Evolutionary conservation across 306 rosid species (phyloP).

Genomic region (Lithocarpus polystachyus): DNA sequence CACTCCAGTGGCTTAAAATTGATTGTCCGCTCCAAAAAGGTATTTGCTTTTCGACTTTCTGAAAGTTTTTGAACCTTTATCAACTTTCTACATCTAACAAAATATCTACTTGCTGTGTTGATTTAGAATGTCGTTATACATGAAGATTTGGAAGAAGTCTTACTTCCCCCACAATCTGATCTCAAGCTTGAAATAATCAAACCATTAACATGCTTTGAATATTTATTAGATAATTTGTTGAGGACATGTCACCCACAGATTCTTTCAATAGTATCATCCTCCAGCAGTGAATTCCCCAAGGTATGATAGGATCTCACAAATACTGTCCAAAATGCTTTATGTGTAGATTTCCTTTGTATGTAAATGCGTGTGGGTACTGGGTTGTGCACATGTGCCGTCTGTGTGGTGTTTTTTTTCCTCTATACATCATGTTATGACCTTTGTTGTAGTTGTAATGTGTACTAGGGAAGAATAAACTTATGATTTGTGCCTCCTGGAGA

Average conservation of each 20-base stretch:
- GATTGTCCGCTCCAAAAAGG: constrained; percentile 42
- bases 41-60: constrained; percentile 7
- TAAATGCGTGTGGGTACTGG: too few species aligned
- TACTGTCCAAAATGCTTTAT: background rate
- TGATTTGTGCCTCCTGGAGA: background rate
- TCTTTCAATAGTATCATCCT: constrained; percentile 29
- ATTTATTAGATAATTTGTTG: constrained; percentile 26
- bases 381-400: background rate
- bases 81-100: background rate
- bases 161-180: constrained; percentile 13
- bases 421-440: background rate
- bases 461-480: background rate
- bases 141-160: constrained; percentile 27
- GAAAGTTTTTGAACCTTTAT: background rate
- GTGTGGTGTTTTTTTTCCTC: background rate
- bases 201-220: constrained; percentile 19
- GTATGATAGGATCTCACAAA: constrained; percentile 10
- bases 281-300: constrained; percentile 27
- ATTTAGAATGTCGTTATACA: constrained; percentile 39
- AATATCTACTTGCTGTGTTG: constrained; percentile 10
- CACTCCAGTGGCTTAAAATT: constrained; percentile 24
- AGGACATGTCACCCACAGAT: constrained; percentile 32
- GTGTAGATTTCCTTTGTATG: background rate
- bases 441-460: background rate
- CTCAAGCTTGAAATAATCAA: constrained; percentile 29